phyloP scores from a whole-genome alignment of 345 rosid genomes.

The Punica granatum region DNA sequence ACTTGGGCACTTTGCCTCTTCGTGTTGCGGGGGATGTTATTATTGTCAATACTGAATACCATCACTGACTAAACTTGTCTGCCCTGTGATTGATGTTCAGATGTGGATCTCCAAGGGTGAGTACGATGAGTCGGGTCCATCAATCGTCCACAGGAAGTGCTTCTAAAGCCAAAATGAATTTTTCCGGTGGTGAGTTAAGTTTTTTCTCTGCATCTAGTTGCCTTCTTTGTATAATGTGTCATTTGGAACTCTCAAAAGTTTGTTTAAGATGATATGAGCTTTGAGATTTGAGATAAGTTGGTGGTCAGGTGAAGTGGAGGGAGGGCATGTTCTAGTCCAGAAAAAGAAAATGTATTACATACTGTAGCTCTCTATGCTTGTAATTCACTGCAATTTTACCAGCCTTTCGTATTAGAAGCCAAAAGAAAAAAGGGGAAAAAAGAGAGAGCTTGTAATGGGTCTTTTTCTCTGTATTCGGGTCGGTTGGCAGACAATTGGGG shows the following conservation, averaged over 20 bases:
- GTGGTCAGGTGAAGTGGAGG: background rate
- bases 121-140: constrained; percentile 56
- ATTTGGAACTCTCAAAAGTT: constrained; percentile 1
- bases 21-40: too few relatives aligned
- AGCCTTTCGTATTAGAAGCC: background rate
- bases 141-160: constrained; percentile 67
- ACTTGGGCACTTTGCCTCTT: too few relatives aligned
- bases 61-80: background rate
- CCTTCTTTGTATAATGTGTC: constrained; percentile 17
- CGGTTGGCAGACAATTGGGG: background rate
- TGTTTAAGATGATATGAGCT: background rate
- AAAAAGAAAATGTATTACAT: background rate
- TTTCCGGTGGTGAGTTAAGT: constrained; percentile 35
- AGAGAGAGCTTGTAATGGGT: background rate
- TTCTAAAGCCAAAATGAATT: constrained; percentile 27
- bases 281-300: background rate
- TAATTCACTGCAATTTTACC: background rate
- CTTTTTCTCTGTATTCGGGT: background rate
- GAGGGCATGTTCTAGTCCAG: background rate
- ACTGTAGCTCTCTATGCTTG: background rate
- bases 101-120: constrained; percentile 67
- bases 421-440: too few relatives aligned
- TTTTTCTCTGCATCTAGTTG: constrained; percentile 31
- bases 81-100: constrained; percentile 14
- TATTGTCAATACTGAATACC: background rate